A percentile compares a stretch with the other conserved stretches of the same genome.
These are phyloP conservation scores for Albophoma yamanashiensis DNA, from an alignment of 2,329 filamentous ascomycete genomes.

Conservation along the genomic window DNA sequence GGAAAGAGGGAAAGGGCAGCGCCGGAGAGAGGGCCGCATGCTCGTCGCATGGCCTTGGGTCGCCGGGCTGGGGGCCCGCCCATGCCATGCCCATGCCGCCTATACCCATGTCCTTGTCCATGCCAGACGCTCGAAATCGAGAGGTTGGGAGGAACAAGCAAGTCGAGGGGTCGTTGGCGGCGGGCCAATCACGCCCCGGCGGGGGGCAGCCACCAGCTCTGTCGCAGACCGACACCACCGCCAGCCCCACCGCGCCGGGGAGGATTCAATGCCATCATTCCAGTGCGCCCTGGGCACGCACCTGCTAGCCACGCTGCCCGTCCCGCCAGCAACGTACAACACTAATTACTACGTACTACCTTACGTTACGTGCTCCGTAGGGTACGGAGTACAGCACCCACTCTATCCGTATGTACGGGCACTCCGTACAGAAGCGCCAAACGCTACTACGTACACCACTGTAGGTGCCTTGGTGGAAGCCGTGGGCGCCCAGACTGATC, in stretches of 20 bases:
- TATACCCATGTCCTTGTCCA: background rate
- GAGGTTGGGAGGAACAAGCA: slow-evolving; percentile 6
- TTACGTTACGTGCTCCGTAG: no score
- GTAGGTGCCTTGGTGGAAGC: no score
- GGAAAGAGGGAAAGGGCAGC: background rate
- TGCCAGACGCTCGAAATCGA: slow-evolving; percentile 2
- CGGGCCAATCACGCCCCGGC: slow-evolving; percentile 2
- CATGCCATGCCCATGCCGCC: background rate
- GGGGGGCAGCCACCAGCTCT: slow-evolving; percentile 2
- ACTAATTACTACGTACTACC: no score
- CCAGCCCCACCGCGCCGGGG: no score
- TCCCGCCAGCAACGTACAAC: no score
- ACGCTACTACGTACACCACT: no score
- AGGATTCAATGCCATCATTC: no score
- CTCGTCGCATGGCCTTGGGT: background rate
- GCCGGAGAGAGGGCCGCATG: background rate
- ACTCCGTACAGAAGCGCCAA: no score
- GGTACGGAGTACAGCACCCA: no score
- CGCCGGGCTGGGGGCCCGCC: background rate
- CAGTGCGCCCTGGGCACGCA: no score
- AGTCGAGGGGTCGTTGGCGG: background rate
- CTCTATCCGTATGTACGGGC: no score
- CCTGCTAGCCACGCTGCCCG: no score
- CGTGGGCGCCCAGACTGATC: background rate
- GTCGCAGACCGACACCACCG: background rate